Percentiles rank a stretch among this genome's conserved stretches.
These are phyloP conservation scores for Ustilago xerochloae DNA, from an alignment of 1,284 basidiomycete species.

Conservation along the genomic window DNA sequence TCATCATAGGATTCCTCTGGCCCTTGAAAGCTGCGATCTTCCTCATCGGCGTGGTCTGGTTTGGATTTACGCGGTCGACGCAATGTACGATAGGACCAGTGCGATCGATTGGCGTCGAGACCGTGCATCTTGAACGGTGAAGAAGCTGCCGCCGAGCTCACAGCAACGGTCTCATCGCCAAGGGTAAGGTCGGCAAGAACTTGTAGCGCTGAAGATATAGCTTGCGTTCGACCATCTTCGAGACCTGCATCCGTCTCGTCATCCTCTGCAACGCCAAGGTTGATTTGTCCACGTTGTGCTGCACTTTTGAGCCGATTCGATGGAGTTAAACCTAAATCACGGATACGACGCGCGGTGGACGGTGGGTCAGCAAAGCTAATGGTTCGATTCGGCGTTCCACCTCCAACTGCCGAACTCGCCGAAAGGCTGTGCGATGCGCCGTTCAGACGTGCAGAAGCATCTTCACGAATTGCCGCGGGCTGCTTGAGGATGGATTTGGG, in stretches of 20 bases:
- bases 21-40: conserved; percentile 15
- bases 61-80: conserved; percentile 32
- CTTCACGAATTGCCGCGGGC: conserved; percentile 21
- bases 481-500: conserved; percentile 49
- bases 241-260: conserved; percentile 5
- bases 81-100: conserved; percentile 44
- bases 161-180: conserved; percentile 16
- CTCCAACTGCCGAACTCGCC: conserved; percentile 12
- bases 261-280: not conserved
- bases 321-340: conserved; percentile 30
- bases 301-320: conserved; percentile 5
- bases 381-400: conserved; percentile 45
- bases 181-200: conserved; percentile 46
- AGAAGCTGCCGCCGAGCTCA: not conserved
- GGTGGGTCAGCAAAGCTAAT: conserved; percentile 50
- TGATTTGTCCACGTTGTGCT: conserved; percentile 5
- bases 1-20: conserved; percentile 47
- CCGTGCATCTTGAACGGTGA: conserved; percentile 20
- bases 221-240: conserved; percentile 33
- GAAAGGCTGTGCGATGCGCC: conserved; percentile 22
- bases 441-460: conserved; percentile 4
- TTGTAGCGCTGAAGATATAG: conserved; percentile 36
- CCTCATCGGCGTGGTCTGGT: conserved; percentile 9
- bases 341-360: conserved; percentile 16
- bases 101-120: conserved; percentile 28